These are phyloP conservation scores for Globisporangium paddicum DNA, from an alignment of 352 stramenopile genomes.

Conservation along the genomic window DNA sequence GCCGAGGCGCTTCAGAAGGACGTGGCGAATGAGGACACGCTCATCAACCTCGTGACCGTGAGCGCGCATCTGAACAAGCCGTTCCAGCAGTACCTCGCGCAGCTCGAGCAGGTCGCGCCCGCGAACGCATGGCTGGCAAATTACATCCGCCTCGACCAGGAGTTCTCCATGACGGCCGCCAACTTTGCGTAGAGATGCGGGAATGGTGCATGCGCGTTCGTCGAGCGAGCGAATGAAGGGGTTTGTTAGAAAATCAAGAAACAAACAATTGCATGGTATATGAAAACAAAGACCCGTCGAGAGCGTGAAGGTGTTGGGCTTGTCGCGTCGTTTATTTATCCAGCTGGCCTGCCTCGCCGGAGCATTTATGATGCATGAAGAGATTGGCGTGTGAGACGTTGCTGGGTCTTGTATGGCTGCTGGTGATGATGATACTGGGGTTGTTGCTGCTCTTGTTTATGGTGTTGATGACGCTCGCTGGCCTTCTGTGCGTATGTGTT, in stretches of 20 bases:
- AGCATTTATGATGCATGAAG: too few species aligned
- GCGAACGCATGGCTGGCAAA: slow-evolving; percentile 67
- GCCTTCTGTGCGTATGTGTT: not conserved
- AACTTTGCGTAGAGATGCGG: slow-evolving; percentile 42
- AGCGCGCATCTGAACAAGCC: slow-evolving; percentile 89
- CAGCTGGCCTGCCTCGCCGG: too few species aligned
- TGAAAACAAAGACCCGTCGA: not conserved
- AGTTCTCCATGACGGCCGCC: slow-evolving; percentile 62
- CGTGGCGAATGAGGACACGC: slow-evolving; percentile 86
- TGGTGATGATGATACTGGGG: not conserved
- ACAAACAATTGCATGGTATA: not conserved
- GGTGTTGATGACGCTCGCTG: not conserved
- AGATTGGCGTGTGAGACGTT: not conserved
- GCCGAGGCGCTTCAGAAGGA: slow-evolving; percentile 86
- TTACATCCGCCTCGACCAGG: slow-evolving; percentile 59
- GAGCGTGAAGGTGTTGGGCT: not conserved
- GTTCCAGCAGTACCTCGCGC: slow-evolving; percentile 65
- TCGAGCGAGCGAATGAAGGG: not conserved
- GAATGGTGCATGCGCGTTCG: too few species aligned
- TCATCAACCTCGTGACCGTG: slow-evolving; percentile 93
- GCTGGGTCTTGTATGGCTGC: not conserved
- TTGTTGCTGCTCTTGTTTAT: not conserved
- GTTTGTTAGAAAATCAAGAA: not conserved
- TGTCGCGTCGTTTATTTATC: not conserved
- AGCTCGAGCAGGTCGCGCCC: slow-evolving; percentile 77